Percentiles rank a stretch among this genome's conserved stretches.
These are phyloP conservation scores for Geranomyces variabilis DNA, from an alignment of 192 early-diverging fungal species.

Conservation along the genomic window DNA sequence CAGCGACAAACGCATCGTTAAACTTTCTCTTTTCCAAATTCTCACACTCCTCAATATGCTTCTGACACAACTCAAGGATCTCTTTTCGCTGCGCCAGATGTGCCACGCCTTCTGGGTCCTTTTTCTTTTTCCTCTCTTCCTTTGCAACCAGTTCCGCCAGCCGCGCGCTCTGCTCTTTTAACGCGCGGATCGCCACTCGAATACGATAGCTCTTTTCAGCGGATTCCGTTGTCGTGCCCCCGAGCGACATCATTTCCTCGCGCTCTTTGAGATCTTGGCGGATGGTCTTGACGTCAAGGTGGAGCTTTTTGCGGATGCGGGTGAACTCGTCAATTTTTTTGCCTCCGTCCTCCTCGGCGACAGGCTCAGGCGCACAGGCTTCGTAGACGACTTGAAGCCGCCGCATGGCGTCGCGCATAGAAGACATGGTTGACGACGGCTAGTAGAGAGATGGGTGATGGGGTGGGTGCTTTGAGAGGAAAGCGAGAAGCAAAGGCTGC, in stretches of 20 bases:
- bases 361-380: slow-evolving; percentile 58
- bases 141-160: slow-evolving; percentile 56
- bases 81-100: slow-evolving; percentile 53
- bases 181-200: slow-evolving; percentile 48
- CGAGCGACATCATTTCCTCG: slow-evolving; percentile 42
- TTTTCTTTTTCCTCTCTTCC: slow-evolving; percentile 54
- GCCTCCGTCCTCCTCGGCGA: slow-evolving; percentile 39
- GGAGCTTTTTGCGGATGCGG: slow-evolving; percentile 55
- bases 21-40: slow-evolving; percentile 60
- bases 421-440: slow-evolving; percentile 22
- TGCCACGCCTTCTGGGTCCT: slow-evolving; percentile 45
- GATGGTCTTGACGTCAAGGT: slow-evolving; percentile 52
- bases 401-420: slow-evolving; percentile 61
- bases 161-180: slow-evolving; percentile 48
- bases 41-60: slow-evolving; percentile 65
- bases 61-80: slow-evolving; percentile 51
- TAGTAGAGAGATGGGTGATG: no score
- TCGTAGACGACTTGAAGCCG: slow-evolving; percentile 63
- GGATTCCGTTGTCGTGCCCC: slow-evolving; percentile 61
- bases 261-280: slow-evolving; percentile 57
- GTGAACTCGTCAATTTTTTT: slow-evolving; percentile 60
- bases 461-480: no score
- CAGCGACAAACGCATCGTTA: slow-evolving; percentile 48
- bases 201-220: slow-evolving; percentile 66
- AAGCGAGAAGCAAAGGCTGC: no score